phyloP scores from a whole-genome alignment of 331 rosid species.

The Cucumis variabilis region DNA sequence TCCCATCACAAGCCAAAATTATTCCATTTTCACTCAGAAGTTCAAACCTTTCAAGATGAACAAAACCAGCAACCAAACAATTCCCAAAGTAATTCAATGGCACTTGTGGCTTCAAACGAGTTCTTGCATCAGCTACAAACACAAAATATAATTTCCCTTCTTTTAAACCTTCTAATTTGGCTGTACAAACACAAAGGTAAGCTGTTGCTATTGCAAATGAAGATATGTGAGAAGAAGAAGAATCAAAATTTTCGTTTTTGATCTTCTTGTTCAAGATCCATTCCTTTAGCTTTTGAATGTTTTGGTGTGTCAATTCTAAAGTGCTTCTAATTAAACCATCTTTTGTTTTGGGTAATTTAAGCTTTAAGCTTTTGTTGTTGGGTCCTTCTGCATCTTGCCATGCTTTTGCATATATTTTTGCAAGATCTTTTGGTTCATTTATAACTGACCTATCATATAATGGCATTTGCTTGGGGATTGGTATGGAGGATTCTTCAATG shows the following conservation, averaged over 20 bases:
- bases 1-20: constrained; percentile 17
- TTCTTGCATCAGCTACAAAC: constrained; percentile 1
- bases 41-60: not conserved
- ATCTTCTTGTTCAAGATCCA: not conserved
- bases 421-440: not conserved
- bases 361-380: constrained; percentile 37
- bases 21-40: constrained; percentile 37
- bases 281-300: constrained; percentile 23
- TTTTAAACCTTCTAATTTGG: constrained; percentile 14
- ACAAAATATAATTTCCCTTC: not conserved
- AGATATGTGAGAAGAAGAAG: constrained; percentile 17
- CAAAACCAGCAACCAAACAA: not conserved
- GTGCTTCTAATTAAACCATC: constrained; percentile 27
- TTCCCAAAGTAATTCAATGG: constrained; percentile 41
- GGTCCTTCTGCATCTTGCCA: constrained; percentile 29
- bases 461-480: not conserved
- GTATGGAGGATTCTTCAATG: not conserved
- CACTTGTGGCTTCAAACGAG: constrained; percentile 31
- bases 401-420: not conserved
- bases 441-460: not conserved
- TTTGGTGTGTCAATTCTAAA: not conserved
- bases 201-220: constrained; percentile 35
- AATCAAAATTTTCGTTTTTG: not conserved
- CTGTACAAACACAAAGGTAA: constrained; percentile 37
- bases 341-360: not conserved